Conservation (phyloP, 768 basidiomycete genomes). For the Gloeostereum incarnatum region DNA sequence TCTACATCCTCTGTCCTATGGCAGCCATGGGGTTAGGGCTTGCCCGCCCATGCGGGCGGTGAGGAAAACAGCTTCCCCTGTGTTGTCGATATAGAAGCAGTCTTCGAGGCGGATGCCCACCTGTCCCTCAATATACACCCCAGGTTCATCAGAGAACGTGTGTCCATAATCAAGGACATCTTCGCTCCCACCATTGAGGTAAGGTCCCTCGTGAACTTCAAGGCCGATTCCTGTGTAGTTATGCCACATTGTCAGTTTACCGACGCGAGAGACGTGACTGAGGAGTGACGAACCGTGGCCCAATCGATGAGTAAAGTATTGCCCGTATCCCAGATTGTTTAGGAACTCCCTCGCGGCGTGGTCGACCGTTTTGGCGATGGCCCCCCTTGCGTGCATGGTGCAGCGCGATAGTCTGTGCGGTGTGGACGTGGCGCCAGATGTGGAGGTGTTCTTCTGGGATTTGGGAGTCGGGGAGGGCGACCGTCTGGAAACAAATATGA, state of each 20-base stretch:
- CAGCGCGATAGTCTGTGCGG: constrained; percentile 53
- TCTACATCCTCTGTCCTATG: constrained; percentile 13
- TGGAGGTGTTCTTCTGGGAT: constrained; percentile 42
- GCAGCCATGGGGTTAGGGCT: constrained; percentile 32
- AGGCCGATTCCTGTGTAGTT: constrained; percentile 61
- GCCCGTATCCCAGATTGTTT: constrained; percentile 27
- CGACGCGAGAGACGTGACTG: background rate
- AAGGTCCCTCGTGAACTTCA: constrained; percentile 77
- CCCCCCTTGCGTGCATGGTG: constrained; percentile 34
- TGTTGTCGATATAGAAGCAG: constrained; percentile 58
- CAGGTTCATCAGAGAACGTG: constrained; percentile 79
- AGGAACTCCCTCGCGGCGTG: constrained; percentile 49
- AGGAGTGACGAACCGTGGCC: constrained; percentile 51
- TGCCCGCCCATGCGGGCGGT: constrained; percentile 59
- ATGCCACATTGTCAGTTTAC: constrained; percentile 1
- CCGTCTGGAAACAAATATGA: constrained; percentile 34
- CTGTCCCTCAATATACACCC: constrained; percentile 62
- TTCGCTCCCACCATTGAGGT: constrained; percentile 62
- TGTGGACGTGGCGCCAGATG: constrained; percentile 58
- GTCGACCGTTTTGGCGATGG: constrained; percentile 48
- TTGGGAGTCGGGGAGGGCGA: constrained; percentile 47
- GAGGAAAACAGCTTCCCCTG: constrained; percentile 47
- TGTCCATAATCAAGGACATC: constrained; percentile 53
- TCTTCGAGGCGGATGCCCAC: constrained; percentile 64
- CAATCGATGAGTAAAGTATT: constrained; percentile 73